Evolutionary conservation across 1,284 basidiomycete genomes (phyloP), one percentile per base, ranked within the genome.

Genomic region (Limonomyces culmigenus): DNA sequence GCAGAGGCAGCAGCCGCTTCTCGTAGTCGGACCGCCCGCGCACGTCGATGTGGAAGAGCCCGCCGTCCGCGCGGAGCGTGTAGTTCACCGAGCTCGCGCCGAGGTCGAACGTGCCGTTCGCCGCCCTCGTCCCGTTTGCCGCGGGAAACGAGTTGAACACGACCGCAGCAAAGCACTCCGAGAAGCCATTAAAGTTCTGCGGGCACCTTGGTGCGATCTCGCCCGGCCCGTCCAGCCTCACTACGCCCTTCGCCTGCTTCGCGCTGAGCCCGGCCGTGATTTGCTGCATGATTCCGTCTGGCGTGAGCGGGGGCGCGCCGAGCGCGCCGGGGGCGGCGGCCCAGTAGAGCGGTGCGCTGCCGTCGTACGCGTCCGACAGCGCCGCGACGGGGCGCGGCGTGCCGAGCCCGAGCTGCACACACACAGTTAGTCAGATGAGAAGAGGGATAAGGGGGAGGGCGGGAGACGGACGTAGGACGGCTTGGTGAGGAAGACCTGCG

Each of bases 131-230:
- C 14, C 20, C 14, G 17, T 5, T 16, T 18, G 52, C 52, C 2
- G 56, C 47, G 3, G 78, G 72, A 13, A 81, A 58, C 18, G 61
- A 59, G 39, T 69, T 61, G 53, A 87, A 84, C 0, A 67, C 54
- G n/a, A 86, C 50, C 5, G 65, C 79, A 2, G 71, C 78, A 43
- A 68, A 87, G 49, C 83, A 87, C 35, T 71, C 60, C 1, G 77
- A 81, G 35, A 70, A 63, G 3, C 63, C 48, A 35, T 75, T 74
- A 54, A 80, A 84, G 52, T 81, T 85, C 45, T 79, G 70, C 3
- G 73, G 78, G 48, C 83, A 87, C 13, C 59, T 52, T 0, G 58
- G 43, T 0, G 67, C 60, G 13, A 85, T 70, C 18, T 69, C 65
- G 4, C 51, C 48, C 0, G 61, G 57, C 6, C 55, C 58, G n/a